phyloP scores from a whole-genome alignment of 306 rosid species.

The Begonia masoniana region DNA sequence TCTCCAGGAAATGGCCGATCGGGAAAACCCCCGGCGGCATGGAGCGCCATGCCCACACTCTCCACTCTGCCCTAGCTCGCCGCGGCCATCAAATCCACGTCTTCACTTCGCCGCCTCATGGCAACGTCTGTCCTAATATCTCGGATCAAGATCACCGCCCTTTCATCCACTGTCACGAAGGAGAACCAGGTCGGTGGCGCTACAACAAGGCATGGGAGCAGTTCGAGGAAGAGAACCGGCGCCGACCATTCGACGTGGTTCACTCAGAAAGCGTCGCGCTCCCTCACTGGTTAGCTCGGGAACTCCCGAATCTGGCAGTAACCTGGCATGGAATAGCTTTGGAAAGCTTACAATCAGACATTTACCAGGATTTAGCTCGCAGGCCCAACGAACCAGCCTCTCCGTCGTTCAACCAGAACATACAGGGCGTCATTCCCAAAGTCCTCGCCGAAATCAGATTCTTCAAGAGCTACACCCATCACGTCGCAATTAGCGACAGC shows the following conservation, averaged over 20 bases:
- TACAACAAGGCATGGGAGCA: constrained; percentile 94
- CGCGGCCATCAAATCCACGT: constrained; percentile 82
- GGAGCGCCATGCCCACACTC: constrained; percentile 92
- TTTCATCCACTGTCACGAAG: constrained; percentile 63
- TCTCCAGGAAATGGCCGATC: constrained; percentile 89
- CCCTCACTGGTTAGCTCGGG: constrained; percentile 61
- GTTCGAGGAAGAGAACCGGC: constrained; percentile 37
- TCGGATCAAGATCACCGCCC: constrained; percentile 18
- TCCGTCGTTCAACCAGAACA: constrained; percentile 42
- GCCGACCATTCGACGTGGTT: constrained; percentile 60
- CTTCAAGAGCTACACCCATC: constrained; percentile 71
- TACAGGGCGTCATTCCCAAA: constrained; percentile 65
- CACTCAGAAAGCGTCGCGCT: constrained; percentile 96
- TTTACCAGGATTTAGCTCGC: constrained; percentile 69
- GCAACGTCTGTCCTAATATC: constrained; percentile 7
- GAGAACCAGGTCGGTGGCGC: constrained; percentile 77
- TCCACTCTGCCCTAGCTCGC: constrained; percentile 61
- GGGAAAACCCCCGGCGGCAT: constrained; percentile 83
- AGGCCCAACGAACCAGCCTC: constrained; percentile 38
- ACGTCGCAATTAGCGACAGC: constrained; percentile 82
- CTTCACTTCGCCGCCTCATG: constrained; percentile 61
- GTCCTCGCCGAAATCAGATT: constrained; percentile 75
- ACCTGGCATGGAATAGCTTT: constrained; percentile 97
- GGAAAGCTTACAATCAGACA: constrained; percentile 71
- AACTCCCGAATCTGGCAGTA: constrained; percentile 67